Conservation (phyloP, 352 stramenopile genomes). For the Globisporangium iwayamae region DNA sequence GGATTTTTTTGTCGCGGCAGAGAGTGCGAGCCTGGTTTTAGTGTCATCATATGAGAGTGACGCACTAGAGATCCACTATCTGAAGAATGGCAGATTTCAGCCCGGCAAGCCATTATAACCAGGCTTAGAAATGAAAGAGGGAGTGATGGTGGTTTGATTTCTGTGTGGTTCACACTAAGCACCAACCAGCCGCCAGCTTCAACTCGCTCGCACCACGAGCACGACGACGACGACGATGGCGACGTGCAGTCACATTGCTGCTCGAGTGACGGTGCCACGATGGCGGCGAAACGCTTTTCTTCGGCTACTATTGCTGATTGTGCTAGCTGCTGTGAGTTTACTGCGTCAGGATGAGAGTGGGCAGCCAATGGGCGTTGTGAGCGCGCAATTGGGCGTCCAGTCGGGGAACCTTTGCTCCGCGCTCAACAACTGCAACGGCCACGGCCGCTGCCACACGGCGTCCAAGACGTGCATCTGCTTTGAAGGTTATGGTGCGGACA, state of each 20-base stretch:
- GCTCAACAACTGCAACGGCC: slow-evolving; percentile 86
- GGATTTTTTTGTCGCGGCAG: slow-evolving; percentile 8
- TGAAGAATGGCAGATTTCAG: not conserved
- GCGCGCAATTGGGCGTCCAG: slow-evolving; percentile 44
- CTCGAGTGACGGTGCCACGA: not conserved
- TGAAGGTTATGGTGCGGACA: slow-evolving; percentile 80
- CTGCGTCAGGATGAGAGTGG: not conserved
- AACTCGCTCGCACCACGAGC: not conserved
- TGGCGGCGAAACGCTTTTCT: not conserved
- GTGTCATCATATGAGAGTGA: not conserved
- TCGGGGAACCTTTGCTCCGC: slow-evolving; percentile 72
- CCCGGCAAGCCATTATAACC: not conserved
- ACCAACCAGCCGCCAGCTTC: not conserved
- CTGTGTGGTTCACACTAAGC: not conserved
- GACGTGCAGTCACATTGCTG: not conserved
- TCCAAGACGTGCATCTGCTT: slow-evolving; percentile 87
- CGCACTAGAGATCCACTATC: too few species aligned
- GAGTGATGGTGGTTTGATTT: not conserved
- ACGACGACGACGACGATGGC: not conserved
- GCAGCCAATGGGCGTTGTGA: not conserved
- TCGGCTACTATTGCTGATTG: not conserved
- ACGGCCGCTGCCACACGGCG: slow-evolving; percentile 80
- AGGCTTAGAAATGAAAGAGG: not conserved
- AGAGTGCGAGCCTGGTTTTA: slow-evolving; percentile 1
- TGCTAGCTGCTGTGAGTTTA: not conserved